Evolutionary conservation across 352 stramenopile species (phyloP).

Genomic region (Pythium plurisporium): DNA sequence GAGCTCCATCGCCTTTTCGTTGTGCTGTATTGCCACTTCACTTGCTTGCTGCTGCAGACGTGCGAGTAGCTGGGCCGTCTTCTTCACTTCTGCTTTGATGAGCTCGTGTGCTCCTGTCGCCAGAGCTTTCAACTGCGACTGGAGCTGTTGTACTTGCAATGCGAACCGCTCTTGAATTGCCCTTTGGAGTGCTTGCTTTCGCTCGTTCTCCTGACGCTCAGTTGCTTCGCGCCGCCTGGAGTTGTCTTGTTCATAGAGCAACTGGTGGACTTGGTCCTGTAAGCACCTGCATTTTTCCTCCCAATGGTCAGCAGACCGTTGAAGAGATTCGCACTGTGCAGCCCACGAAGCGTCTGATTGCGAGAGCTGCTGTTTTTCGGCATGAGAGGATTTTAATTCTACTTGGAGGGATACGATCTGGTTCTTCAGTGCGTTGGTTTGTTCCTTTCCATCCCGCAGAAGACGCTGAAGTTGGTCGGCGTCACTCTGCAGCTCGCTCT

Average conservation of each 20-base stretch:
- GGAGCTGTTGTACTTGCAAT: slow-evolving; percentile 10
- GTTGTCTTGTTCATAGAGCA: slow-evolving; percentile 14
- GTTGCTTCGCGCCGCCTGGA: neutral
- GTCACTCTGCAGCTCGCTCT: slow-evolving; percentile 35
- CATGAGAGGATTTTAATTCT: neutral
- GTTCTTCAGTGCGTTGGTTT: slow-evolving; percentile 3
- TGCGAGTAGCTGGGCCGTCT: slow-evolving; percentile 27
- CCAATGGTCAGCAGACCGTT: slow-evolving; percentile 10
- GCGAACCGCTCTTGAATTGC: slow-evolving; percentile 8
- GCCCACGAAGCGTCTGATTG: slow-evolving; percentile 6
- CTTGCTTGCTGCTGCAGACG: slow-evolving; percentile 35
- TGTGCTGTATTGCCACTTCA: slow-evolving; percentile 44
- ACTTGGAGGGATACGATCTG: slow-evolving; percentile 1
- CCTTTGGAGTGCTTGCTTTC: neutral
- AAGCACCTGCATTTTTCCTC: slow-evolving; percentile 13
- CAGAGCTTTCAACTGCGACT: slow-evolving; percentile 11
- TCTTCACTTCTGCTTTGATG: slow-evolving; percentile 26
- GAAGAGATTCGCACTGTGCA: slow-evolving; percentile 2
- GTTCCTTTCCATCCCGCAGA: slow-evolving; percentile 15
- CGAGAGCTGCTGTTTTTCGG: slow-evolving; percentile 2
- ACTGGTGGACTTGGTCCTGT: slow-evolving; percentile 15
- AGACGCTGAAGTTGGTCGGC: slow-evolving; percentile 19
- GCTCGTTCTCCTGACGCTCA: neutral
- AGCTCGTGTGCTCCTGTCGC: slow-evolving; percentile 12
- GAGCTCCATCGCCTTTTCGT: slow-evolving; percentile 39